Conservation (phyloP, 495 filamentous ascomycete species). For the Tuber calosporum region DNA sequence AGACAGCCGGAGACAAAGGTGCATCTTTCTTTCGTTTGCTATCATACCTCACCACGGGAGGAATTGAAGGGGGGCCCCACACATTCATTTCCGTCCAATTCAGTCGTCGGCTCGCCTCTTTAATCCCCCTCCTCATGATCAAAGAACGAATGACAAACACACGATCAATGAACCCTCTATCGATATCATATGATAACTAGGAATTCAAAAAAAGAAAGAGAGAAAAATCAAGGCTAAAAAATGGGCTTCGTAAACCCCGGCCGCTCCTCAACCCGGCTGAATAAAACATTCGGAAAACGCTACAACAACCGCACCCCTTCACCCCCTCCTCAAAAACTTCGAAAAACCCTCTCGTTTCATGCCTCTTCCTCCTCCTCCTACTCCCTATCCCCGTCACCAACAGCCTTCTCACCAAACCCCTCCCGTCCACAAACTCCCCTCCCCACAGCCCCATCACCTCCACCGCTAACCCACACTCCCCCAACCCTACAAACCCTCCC, state of each 20-base stretch:
- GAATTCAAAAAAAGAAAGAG: neutral
- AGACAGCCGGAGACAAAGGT: neutral
- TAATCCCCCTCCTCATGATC: neutral
- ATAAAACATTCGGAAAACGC: neutral
- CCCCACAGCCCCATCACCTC: neutral
- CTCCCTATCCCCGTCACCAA: neutral
- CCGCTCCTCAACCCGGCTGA: neutral
- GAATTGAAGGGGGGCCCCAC: neutral
- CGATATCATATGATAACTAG: neutral
- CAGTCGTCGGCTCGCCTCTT: neutral
- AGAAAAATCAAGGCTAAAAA: neutral
- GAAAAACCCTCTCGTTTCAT: neutral
- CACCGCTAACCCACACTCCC: neutral
- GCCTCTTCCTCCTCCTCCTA: neutral
- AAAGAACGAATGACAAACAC: neutral
- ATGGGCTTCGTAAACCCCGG: constrained; percentile 33
- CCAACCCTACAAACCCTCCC: constrained; percentile 18
- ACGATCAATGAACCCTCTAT: neutral
- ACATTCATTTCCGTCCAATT: neutral
- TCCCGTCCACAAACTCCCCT: constrained; percentile 8
- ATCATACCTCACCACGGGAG: neutral
- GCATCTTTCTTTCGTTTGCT: neutral
- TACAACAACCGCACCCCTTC: neutral
- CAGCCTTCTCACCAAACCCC: neutral
- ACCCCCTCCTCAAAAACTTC: neutral